These are phyloP conservation scores for Paramyrothecium sp. DNA, from an alignment of 2,329 filamentous ascomycete genomes.

Conservation along the genomic window DNA sequence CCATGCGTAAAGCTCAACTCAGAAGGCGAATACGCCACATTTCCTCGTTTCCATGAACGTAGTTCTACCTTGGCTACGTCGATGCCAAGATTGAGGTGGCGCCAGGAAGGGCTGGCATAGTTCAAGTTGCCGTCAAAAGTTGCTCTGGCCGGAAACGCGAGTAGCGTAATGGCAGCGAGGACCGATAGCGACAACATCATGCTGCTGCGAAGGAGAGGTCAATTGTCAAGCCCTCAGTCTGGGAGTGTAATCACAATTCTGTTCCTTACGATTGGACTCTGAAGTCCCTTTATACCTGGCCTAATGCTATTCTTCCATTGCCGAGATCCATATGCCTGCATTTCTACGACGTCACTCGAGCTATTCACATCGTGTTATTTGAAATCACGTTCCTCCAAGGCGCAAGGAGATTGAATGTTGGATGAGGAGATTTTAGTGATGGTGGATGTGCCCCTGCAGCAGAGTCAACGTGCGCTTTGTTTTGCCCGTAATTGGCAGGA, in stretches of 20 bases:
- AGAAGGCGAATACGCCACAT: constrained; percentile 39
- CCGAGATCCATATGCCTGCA: not conserved
- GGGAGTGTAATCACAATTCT: no score
- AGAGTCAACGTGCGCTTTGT: not conserved
- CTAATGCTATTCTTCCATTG: not conserved
- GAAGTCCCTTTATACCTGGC: no score
- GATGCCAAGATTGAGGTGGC: constrained; percentile 63
- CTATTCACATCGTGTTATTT: not conserved
- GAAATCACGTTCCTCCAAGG: not conserved
- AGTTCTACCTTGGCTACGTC: constrained; percentile 51
- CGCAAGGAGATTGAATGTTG: not conserved
- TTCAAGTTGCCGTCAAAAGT: constrained; percentile 54
- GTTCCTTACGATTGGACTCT: no score
- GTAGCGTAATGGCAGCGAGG: not conserved
- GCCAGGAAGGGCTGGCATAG: constrained; percentile 64
- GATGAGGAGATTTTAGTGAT: not conserved
- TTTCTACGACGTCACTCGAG: not conserved
- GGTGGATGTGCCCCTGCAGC: not conserved
- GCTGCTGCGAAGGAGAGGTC: not conserved
- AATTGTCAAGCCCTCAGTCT: not conserved
- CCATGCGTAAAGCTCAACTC: constrained; percentile 64
- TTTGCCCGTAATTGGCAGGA: not conserved
- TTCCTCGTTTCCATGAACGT: constrained; percentile 26
- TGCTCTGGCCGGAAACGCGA: constrained; percentile 1
- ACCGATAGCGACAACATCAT: not conserved